Conservation (phyloP, 176 grass and related monocot species). For the Rhynchospora pubera region DNA sequence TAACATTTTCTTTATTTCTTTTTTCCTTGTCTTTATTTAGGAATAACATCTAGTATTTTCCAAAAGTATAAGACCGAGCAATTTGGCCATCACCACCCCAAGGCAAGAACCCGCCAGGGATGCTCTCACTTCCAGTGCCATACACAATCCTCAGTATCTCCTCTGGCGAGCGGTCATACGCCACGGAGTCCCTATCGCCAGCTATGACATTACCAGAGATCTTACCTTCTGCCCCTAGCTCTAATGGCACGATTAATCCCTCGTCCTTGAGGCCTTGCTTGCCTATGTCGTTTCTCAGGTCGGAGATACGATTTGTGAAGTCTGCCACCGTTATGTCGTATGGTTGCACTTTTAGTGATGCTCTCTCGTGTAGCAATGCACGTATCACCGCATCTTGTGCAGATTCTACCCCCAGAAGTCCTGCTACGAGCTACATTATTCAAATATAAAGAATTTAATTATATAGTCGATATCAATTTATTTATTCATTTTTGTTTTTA, state of each 20-base stretch:
- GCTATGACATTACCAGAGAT: slow-evolving; percentile 59
- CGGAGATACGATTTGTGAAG: slow-evolving; percentile 52
- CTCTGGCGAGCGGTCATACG: slow-evolving; percentile 48
- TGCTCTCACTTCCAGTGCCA: slow-evolving; percentile 39
- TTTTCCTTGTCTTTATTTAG: no score
- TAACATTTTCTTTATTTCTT: no score
- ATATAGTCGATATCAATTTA: background rate
- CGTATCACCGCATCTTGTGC: slow-evolving; percentile 86
- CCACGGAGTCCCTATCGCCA: slow-evolving; percentile 49
- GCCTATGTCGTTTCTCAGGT: slow-evolving; percentile 54
- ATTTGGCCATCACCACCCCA: slow-evolving; percentile 47
- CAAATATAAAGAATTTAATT: background rate
- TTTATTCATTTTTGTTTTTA: background rate
- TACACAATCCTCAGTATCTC: slow-evolving; percentile 73
- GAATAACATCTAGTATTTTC: no score
- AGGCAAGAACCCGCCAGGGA: slow-evolving; percentile 60
- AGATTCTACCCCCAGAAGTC: slow-evolving; percentile 61
- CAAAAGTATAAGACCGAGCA: slow-evolving; percentile 12
- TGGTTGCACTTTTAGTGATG: slow-evolving; percentile 25
- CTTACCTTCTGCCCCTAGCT: slow-evolving; percentile 39
- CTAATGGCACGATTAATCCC: slow-evolving; percentile 39
- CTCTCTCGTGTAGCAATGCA: slow-evolving; percentile 54
- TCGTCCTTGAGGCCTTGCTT: slow-evolving; percentile 52
- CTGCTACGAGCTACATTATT: slow-evolving; percentile 49
- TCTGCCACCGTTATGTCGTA: slow-evolving; percentile 54